Evolutionary conservation across 441 rosid genomes (phyloP).

Genomic region (Populus trichocarpa): DNA sequence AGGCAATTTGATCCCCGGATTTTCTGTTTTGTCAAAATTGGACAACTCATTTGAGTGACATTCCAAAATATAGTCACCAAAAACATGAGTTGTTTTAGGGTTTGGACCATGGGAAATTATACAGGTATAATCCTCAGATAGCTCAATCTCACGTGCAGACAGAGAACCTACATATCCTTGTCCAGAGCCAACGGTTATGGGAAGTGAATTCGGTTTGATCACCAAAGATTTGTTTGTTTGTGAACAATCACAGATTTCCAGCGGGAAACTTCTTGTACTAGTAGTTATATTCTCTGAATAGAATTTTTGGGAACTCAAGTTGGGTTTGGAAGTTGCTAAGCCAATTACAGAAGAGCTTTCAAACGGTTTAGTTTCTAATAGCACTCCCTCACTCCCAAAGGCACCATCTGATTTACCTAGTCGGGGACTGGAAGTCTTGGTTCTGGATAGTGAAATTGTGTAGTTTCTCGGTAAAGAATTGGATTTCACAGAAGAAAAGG

Average conservation of each 20-base stretch:
- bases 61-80: constrained; percentile 68
- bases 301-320: constrained; percentile 17
- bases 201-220: constrained; percentile 19
- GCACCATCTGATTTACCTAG: constrained; percentile 49
- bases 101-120: constrained; percentile 76
- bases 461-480: constrained; percentile 54
- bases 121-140: constrained; percentile 93
- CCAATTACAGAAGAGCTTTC: not conserved
- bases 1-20: constrained; percentile 12
- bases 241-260: not conserved
- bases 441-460: constrained; percentile 29
- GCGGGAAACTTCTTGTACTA: constrained; percentile 1
- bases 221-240: constrained; percentile 19
- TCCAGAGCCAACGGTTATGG: constrained; percentile 26
- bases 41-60: constrained; percentile 37
- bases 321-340: not conserved
- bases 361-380: constrained; percentile 30
- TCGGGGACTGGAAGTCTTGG: constrained; percentile 32
- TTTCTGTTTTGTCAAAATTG: constrained; percentile 20
- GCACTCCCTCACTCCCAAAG: constrained; percentile 63
- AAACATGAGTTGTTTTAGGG: constrained; percentile 80
- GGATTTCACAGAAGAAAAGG: constrained; percentile 39
- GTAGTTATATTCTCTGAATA: constrained; percentile 10
- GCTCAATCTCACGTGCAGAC: constrained; percentile 69
- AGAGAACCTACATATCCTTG: constrained; percentile 27